These are phyloP conservation scores for Trichosanthes truncata DNA, from an alignment of 306 rosid genomes.

Conservation along the genomic window DNA sequence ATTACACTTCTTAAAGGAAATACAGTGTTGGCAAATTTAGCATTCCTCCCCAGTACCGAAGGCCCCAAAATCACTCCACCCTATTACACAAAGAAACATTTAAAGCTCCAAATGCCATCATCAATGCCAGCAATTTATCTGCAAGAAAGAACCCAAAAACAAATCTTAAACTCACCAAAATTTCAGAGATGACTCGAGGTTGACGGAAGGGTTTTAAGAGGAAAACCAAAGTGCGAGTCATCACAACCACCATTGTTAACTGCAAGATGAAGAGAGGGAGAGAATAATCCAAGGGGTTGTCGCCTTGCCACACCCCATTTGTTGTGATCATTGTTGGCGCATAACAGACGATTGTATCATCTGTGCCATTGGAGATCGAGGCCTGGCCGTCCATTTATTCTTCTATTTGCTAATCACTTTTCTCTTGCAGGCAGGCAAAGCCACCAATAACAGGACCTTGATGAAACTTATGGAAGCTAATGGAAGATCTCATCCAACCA, in stretches of 20 bases:
- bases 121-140: background rate
- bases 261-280: slow-evolving; percentile 90
- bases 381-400: background rate
- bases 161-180: slow-evolving; percentile 33
- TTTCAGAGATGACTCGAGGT: slow-evolving; percentile 89
- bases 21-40: slow-evolving; percentile 19
- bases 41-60: slow-evolving; percentile 47
- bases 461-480: background rate
- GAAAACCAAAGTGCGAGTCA: slow-evolving; percentile 58
- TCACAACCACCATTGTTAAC: slow-evolving; percentile 48
- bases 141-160: background rate
- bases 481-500: background rate
- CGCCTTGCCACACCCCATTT: slow-evolving; percentile 94
- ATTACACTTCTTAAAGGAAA: slow-evolving; percentile 73
- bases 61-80: slow-evolving; percentile 90
- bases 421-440: background rate
- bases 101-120: background rate
- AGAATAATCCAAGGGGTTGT: slow-evolving; percentile 86
- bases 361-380: slow-evolving; percentile 6
- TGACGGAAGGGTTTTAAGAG: slow-evolving; percentile 81
- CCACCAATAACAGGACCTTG: background rate
- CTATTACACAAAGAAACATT: slow-evolving; percentile 17
- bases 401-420: background rate
- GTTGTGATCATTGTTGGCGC: slow-evolving; percentile 87
- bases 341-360: slow-evolving; percentile 49